phyloP scores from a whole-genome alignment of 2,329 filamentous ascomycete species.

The Eurotiales sp. region DNA sequence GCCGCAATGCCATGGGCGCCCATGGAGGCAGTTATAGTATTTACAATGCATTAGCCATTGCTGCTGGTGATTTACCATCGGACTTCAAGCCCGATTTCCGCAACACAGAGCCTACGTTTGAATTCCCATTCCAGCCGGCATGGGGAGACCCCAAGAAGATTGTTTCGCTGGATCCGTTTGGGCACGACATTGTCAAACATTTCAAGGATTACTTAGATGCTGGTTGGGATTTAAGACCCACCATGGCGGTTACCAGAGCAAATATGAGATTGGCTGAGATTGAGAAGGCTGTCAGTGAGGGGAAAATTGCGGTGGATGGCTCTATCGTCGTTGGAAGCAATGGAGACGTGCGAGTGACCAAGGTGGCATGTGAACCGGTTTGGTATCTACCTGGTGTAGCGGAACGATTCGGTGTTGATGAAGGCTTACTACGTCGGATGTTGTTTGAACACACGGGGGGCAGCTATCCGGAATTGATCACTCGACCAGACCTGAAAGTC shows the following conservation, averaged over 20 bases:
- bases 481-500: constrained; percentile 86
- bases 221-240: constrained; percentile 71
- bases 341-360: constrained; percentile 89
- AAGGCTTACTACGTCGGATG: constrained; percentile 77
- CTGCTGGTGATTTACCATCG: constrained; percentile 79
- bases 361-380: constrained; percentile 92
- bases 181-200: constrained; percentile 80
- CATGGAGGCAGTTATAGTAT: constrained; percentile 93
- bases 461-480: constrained; percentile 95
- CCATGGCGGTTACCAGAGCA: constrained; percentile 85
- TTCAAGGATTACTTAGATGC: constrained; percentile 73
- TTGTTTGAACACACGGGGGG: constrained; percentile 95
- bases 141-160: constrained; percentile 93
- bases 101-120: constrained; percentile 87
- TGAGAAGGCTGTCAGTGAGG: constrained; percentile 77
- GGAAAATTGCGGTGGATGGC: constrained; percentile 74
- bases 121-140: constrained; percentile 82
- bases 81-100: constrained; percentile 76
- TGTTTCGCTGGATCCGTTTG: constrained; percentile 93
- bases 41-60: constrained; percentile 89
- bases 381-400: constrained; percentile 87
- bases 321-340: constrained; percentile 83
- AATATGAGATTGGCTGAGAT: constrained; percentile 97
- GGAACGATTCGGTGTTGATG: constrained; percentile 87
- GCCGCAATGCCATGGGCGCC: constrained; percentile 57